These are phyloP conservation scores for Pisolithus sp. DNA, from an alignment of 768 basidiomycete genomes.

Conservation along the genomic window DNA sequence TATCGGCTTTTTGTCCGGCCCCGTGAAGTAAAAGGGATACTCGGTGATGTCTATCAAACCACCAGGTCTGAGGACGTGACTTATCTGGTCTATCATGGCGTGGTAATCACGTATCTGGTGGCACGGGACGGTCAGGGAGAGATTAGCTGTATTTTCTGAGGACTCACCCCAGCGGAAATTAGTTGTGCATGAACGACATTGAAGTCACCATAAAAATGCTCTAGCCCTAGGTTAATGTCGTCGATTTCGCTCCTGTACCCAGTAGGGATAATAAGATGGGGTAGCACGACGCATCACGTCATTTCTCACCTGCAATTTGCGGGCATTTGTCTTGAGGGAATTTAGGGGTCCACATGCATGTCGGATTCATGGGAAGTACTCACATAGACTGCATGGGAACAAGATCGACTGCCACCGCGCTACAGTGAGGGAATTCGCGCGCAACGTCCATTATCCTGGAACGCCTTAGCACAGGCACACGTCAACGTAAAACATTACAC, in stretches of 20 bases:
- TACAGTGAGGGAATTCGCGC: conserved; percentile 62
- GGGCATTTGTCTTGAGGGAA: conserved; percentile 50
- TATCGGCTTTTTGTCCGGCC: conserved; percentile 39
- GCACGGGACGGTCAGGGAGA: conserved; percentile 11
- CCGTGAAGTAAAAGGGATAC: conserved; percentile 64
- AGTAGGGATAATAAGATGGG: conserved; percentile 4
- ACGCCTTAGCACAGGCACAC: conserved; percentile 6
- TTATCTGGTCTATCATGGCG: conserved; percentile 58
- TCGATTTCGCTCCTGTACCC: conserved; percentile 67
- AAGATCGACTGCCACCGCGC: conserved; percentile 69
- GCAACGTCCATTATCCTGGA: conserved; percentile 72
- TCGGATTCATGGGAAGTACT: conserved; percentile 22
- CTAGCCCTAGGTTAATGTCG: conserved; percentile 78
- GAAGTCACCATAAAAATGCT: conserved; percentile 76
- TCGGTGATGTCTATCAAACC: conserved; percentile 64
- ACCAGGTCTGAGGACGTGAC: conserved; percentile 59
- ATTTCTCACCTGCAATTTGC: conserved; percentile 54
- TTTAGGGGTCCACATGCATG: conserved; percentile 11
- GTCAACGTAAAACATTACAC: conserved; percentile 10
- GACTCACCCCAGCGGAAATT: conserved; percentile 64
- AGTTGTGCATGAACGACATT: conserved; percentile 70
- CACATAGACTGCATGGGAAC: conserved; percentile 73
- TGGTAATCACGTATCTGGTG: conserved; percentile 63
- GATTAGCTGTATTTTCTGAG: neutral
- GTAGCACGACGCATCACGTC: neutral